phyloP scores from a whole-genome alignment of 495 filamentous ascomycete species.

The Mytilinidion resinicola region DNA sequence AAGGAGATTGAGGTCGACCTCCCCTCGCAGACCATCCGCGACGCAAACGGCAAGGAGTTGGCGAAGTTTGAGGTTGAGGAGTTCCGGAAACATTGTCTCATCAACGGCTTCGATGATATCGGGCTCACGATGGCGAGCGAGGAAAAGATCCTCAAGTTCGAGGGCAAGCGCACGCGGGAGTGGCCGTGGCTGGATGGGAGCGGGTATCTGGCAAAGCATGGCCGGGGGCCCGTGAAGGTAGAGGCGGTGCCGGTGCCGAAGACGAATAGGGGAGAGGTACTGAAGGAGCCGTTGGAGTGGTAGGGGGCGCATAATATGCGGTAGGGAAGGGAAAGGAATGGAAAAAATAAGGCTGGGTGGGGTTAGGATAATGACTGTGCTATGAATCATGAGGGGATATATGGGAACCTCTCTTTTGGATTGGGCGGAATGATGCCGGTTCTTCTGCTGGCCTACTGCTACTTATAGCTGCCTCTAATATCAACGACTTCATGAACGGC shows the following conservation, averaged over 20 bases:
- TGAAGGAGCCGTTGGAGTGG: constrained; percentile 89
- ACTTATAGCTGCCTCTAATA: too few relatives aligned
- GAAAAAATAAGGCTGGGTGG: not conserved
- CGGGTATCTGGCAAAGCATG: constrained; percentile 69
- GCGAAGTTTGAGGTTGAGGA: constrained; percentile 78
- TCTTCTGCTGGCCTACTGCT: not conserved
- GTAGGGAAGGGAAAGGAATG: not conserved
- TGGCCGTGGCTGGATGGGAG: constrained; percentile 92
- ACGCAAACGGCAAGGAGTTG: constrained; percentile 63
- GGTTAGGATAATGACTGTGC: not conserved
- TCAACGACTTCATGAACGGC: too few relatives aligned
- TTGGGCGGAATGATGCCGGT: not conserved
- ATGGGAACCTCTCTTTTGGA: not conserved
- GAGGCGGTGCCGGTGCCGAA: constrained; percentile 79
- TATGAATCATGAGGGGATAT: not conserved
- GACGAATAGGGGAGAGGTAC: constrained; percentile 82
- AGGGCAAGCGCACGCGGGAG: constrained; percentile 63
- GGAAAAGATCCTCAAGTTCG: constrained; percentile 79
- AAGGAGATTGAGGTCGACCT: constrained; percentile 89
- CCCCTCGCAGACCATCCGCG: constrained; percentile 73
- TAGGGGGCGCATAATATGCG: constrained; percentile 36
- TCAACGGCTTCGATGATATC: constrained; percentile 96
- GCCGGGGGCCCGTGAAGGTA: constrained; percentile 59
- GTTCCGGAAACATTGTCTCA: constrained; percentile 88
- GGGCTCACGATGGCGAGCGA: constrained; percentile 89